These are phyloP conservation scores for Aureobasidium sp. DNA, from an alignment of 2,329 filamentous ascomycete species.

Conservation along the genomic window DNA sequence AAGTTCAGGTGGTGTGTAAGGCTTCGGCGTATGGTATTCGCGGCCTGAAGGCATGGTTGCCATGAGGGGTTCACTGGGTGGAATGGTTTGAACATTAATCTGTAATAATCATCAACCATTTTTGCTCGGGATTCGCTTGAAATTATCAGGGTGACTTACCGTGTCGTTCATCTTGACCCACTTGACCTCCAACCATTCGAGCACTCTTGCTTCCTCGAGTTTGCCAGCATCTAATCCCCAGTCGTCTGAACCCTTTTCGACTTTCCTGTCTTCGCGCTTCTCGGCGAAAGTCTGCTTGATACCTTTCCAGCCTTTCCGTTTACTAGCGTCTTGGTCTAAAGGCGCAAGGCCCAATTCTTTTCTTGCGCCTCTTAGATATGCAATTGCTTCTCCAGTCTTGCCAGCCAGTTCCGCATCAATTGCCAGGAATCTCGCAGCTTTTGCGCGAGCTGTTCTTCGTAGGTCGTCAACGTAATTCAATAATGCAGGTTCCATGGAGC, in stretches of 20 bases:
- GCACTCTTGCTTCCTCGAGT: conserved; percentile 74
- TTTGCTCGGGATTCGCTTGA: no score
- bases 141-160: no score
- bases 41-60: conserved; percentile 79
- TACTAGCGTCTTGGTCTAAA: conserved; percentile 32
- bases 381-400: conserved; percentile 76
- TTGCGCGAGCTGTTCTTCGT: conserved; percentile 66
- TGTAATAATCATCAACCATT: no score
- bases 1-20: conserved; percentile 59
- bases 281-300: conserved; percentile 70
- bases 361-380: conserved; percentile 74
- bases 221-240: conserved; percentile 83
- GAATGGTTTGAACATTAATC: conserved; percentile 75
- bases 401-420: conserved; percentile 80
- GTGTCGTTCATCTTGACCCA: conserved; percentile 93
- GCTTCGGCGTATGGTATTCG: conserved; percentile 69
- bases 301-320: conserved; percentile 53
- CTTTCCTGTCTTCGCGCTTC: conserved; percentile 68
- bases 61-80: conserved; percentile 63
- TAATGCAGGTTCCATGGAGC: conserved; percentile 58
- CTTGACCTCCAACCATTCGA: conserved; percentile 80
- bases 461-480: conserved; percentile 70
- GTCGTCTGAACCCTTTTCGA: conserved; percentile 58
- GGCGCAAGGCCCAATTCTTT: conserved; percentile 62
- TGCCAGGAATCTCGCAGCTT: conserved; percentile 83